Evolutionary conservation across 768 basidiomycete species (phyloP), one percentile per base, ranked within the genome.

Genomic region (Clavaria fumosa): DNA sequence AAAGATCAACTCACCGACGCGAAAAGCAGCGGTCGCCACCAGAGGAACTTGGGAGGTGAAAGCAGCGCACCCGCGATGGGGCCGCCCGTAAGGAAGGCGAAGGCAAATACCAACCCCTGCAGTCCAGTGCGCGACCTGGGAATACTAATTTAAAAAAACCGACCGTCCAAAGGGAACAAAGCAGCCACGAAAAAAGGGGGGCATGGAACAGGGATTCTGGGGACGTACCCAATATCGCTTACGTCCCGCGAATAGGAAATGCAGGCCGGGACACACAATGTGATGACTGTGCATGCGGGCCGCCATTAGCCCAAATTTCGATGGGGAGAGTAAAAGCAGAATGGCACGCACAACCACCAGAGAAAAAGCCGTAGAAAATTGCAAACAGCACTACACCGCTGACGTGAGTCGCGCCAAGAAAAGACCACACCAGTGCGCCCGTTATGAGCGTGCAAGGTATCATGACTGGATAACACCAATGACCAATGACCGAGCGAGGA

Each of bases 171-270:
- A 24, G 30, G 28, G 23, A 14, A n/a, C n/a, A n/a, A n/a, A n/a
- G n/a, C 30, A 14, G 17, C 23, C n/a, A n/a, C n/a, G n/a, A n/a
- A n/a, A n/a, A n/a, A n/a, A n/a, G n/a, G n/a, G n/a, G n/a, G 23
- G 15, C 24, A 42, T 7, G 20, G 28, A 15, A 30, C 32, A 4
- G 2, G 6, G 23, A 33, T 20, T 24, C 15, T n/a, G n/a, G n/a
- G n/a, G n/a, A 31, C 12, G 15, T 62, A 62, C 28, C 75, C 75
- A 14, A 75, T 62, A 47, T 75, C 71, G 1, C 61, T 54, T 22
- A 67, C 53, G 21, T 62, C 59, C n/a, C 49, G 51, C 0, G 71
- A 64, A 7, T 70, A 55, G 7, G 58, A 53, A 3, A 58, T 54
- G 9, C 72, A 47, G 48, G 67, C 54, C 2, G 69, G 66, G 0